Conservation (phyloP, 2,329 filamentous ascomycete genomes). For the Pyrenophora graminea region DNA sequence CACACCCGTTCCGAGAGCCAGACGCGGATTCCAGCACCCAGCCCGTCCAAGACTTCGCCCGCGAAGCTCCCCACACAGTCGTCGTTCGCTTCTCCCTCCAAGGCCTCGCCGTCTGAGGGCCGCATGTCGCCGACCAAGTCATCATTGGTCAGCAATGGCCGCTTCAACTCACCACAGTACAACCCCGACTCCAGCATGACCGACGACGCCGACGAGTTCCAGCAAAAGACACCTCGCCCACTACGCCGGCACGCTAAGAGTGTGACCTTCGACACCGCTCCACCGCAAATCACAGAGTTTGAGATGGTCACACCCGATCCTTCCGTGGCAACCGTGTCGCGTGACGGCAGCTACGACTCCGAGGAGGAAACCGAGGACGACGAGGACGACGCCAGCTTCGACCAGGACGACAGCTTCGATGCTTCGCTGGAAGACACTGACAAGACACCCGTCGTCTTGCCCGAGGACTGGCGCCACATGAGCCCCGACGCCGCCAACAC, state of each 20-base stretch:
- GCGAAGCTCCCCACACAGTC: constrained; percentile 65
- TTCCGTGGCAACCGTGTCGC: constrained; percentile 86
- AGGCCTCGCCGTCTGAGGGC: constrained; percentile 30
- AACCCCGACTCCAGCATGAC: constrained; percentile 43
- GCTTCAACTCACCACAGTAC: constrained; percentile 55
- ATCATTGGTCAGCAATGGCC: constrained; percentile 71
- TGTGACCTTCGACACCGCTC: constrained; percentile 92
- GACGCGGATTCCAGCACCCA: constrained; percentile 62
- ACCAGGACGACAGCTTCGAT: constrained; percentile 88
- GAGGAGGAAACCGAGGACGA: constrained; percentile 71
- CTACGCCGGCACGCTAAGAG: constrained; percentile 90
- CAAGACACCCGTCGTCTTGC: constrained; percentile 96
- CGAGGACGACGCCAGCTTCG: constrained; percentile 69
- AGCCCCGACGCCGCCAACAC: constrained; percentile 66
- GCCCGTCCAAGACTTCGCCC: constrained; percentile 57
- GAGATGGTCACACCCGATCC: constrained; percentile 96
- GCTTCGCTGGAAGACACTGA: constrained; percentile 93
- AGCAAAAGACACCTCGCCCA: constrained; percentile 64
- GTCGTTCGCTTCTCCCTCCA: constrained; percentile 29
- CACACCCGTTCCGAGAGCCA: constrained; percentile 61
- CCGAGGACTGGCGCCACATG: constrained; percentile 90
- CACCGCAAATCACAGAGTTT: constrained; percentile 95
- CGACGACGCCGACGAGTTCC: constrained; percentile 58
- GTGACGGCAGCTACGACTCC: constrained; percentile 91
- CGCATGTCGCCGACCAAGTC: constrained; percentile 85